These are phyloP conservation scores for Suhomyces chickasaworum DNA, from an alignment of 1,139 yeast genomes.

Conservation along the genomic window DNA sequence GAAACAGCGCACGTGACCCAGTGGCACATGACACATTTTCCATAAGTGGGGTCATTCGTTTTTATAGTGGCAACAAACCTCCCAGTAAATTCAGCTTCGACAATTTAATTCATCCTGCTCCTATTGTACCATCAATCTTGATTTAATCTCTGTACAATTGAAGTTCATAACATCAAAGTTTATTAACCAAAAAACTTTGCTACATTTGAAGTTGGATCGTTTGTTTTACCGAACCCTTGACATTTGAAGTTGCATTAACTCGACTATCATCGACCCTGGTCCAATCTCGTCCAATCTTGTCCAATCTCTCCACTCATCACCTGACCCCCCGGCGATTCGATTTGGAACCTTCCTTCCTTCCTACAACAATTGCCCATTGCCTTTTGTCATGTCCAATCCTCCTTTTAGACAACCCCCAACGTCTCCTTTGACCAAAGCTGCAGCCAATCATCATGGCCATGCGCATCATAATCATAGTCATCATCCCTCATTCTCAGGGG, in stretches of 20 bases:
- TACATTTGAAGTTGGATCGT: not conserved
- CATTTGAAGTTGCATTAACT: not conserved
- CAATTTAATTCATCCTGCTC: not conserved
- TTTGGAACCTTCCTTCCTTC: not conserved
- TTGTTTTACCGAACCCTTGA: not conserved
- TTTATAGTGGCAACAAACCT: slow-evolving; percentile 5
- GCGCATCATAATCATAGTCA: slow-evolving; percentile 10
- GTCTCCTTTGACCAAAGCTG: slow-evolving; percentile 18
- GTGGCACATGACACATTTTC: not conserved
- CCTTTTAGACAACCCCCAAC: slow-evolving; percentile 20
- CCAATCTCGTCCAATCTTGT: not conserved
- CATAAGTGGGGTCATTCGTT: slow-evolving; percentile 11
- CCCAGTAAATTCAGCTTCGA: not conserved
- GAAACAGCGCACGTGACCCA: not conserved
- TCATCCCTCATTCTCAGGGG: slow-evolving; percentile 13
- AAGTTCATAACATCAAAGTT: too few relatives aligned
- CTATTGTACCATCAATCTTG: not conserved
- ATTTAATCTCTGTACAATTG: not conserved
- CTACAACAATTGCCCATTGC: not conserved
- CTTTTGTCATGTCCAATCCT: slow-evolving; percentile 19
- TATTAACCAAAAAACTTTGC: too few relatives aligned
- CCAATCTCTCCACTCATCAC: slow-evolving; percentile 4
- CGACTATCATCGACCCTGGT: not conserved
- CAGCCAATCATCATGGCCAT: slow-evolving; percentile 9
- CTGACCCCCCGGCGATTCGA: not conserved